Conservation (phyloP, 169 alveolate species). For the Amoebophrya sp. region DNA sequence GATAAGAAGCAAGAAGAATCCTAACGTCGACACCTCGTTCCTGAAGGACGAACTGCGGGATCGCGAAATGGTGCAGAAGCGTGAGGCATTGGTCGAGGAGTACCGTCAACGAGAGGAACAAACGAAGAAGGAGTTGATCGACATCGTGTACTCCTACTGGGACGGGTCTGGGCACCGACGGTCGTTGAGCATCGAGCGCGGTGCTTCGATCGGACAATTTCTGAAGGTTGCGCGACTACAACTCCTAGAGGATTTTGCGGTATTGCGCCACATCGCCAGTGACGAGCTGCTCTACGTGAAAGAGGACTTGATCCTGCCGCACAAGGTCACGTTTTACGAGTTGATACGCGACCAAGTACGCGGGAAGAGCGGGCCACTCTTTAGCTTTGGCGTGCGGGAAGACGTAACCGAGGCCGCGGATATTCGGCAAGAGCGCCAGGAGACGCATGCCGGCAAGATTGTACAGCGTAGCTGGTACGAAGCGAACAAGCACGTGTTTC, state of each 20-base stretch:
- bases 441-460: slow-evolving; percentile 62
- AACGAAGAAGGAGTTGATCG: slow-evolving; percentile 43
- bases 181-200: slow-evolving; percentile 42
- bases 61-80: slow-evolving; percentile 21
- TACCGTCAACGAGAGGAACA: slow-evolving; percentile 31
- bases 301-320: slow-evolving; percentile 62
- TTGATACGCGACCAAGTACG: slow-evolving; percentile 56
- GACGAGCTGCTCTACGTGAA: slow-evolving; percentile 57
- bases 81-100: slow-evolving; percentile 35
- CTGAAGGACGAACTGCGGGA: slow-evolving; percentile 47
- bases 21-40: slow-evolving; percentile 42
- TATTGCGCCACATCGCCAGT: slow-evolving; percentile 41
- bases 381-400: slow-evolving; percentile 55
- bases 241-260: slow-evolving; percentile 52
- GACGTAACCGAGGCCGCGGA: slow-evolving; percentile 50
- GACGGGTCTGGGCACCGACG: slow-evolving; percentile 62
- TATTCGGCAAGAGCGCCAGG: slow-evolving; percentile 50
- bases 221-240: slow-evolving; percentile 49
- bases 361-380: slow-evolving; percentile 62
- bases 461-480: slow-evolving; percentile 64
- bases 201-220: slow-evolving; percentile 52
- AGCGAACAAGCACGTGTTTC: slow-evolving; percentile 59
- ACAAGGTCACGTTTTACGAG: slow-evolving; percentile 55
- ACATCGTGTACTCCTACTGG: slow-evolving; percentile 58
- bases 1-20: slow-evolving; percentile 30